These are phyloP conservation scores for Penicillium herquei DNA, from an alignment of 495 filamentous ascomycete species.

Conservation along the genomic window DNA sequence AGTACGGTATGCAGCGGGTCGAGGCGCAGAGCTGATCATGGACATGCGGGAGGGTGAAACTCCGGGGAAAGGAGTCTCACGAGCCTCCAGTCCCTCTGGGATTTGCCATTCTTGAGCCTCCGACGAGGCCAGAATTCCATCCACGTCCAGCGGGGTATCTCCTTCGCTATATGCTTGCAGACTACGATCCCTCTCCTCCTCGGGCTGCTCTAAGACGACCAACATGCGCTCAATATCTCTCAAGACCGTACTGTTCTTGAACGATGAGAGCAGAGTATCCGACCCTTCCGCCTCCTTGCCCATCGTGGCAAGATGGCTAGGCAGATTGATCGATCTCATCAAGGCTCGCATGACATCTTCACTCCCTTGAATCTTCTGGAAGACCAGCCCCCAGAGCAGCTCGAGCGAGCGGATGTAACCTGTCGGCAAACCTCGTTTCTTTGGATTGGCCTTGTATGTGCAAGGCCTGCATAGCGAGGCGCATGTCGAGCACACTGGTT, in stretches of 20 bases:
- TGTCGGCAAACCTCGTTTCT: slow-evolving; percentile 60
- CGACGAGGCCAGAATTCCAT: slow-evolving; percentile 33
- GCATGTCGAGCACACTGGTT: slow-evolving; percentile 64
- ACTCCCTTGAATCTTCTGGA: slow-evolving; percentile 42
- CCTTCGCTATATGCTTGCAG: slow-evolving; percentile 22
- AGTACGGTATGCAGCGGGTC: slow-evolving; percentile 12
- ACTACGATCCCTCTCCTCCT: slow-evolving; percentile 33
- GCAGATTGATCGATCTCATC: slow-evolving; percentile 39
- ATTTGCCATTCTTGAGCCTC: slow-evolving; percentile 42
- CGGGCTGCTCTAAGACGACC: slow-evolving; percentile 42
- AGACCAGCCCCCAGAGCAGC: slow-evolving; percentile 41
- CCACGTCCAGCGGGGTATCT: slow-evolving; percentile 36
- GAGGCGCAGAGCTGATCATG: slow-evolving; percentile 17
- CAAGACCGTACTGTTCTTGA: slow-evolving; percentile 53
- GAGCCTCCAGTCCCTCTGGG: slow-evolving; percentile 27
- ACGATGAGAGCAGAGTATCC: slow-evolving; percentile 49
- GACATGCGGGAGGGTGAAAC: slow-evolving; percentile 34
- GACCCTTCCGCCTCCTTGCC: slow-evolving; percentile 45
- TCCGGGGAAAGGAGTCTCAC: slow-evolving; percentile 21
- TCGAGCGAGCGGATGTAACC: slow-evolving; percentile 45
- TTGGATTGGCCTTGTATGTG: slow-evolving; percentile 65
- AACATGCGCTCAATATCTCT: slow-evolving; percentile 53
- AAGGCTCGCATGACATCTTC: slow-evolving; percentile 45
- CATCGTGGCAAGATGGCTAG: slow-evolving; percentile 42
- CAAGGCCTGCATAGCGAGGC: slow-evolving; percentile 57